phyloP scores from a whole-genome alignment of 192 early-diverging fungal genomes.

The Lobosporangium transversale region DNA sequence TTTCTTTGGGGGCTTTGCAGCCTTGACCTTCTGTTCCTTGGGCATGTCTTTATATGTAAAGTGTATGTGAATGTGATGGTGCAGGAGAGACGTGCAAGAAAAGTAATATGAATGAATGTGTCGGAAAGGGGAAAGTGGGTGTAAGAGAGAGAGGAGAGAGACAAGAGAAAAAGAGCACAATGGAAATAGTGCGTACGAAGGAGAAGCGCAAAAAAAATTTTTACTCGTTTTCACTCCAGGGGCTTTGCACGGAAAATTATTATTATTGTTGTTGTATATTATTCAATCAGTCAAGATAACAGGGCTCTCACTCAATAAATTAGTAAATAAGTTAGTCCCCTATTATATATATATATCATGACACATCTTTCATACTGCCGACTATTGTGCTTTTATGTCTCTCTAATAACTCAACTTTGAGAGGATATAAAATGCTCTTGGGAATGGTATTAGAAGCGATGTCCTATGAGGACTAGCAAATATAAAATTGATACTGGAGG shows the following conservation, averaged over 20 bases:
- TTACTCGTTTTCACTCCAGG: background rate
- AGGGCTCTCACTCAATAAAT: no score
- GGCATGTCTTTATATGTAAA: constrained; percentile 24
- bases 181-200: constrained; percentile 2
- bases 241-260: constrained; percentile 6
- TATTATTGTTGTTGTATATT: background rate
- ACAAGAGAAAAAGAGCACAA: constrained; percentile 15
- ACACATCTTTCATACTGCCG: no score
- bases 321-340: no score
- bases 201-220: constrained; percentile 12
- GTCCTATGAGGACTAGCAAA: no score
- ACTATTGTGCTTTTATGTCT: no score
- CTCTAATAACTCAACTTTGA: no score
- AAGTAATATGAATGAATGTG: background rate
- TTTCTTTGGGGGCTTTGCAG: constrained; percentile 37
- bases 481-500: no score
- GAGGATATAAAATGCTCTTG: no score
- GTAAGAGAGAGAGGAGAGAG: background rate
- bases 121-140: background rate
- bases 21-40: constrained; percentile 34
- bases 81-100: background rate
- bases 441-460: no score
- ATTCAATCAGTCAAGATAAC: no score
- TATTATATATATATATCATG: no score
- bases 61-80: constrained; percentile 2